Percentiles rank a stretch among this genome's conserved stretches.
These are phyloP conservation scores for Trichoderma brevicompactum DNA, from an alignment of 2,329 filamentous ascomycete genomes.

Conservation along the genomic window DNA sequence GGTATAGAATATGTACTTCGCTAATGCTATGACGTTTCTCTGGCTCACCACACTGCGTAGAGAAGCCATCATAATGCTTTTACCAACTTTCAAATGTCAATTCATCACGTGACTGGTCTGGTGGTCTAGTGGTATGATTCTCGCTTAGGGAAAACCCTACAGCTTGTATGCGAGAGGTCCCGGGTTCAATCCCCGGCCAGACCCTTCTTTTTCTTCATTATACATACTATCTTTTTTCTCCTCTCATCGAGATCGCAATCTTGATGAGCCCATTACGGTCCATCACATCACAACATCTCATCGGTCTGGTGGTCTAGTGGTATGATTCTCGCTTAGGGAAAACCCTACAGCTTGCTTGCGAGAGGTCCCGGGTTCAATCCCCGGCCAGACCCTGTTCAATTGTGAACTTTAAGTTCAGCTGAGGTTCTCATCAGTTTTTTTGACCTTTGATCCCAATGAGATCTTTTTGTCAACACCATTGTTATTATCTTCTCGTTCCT, in stretches of 20 bases:
- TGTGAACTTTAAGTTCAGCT: not conserved
- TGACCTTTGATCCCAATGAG: too few species aligned
- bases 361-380: conserved; percentile 55
- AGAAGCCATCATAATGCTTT: not conserved
- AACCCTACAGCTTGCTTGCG: conserved; percentile 38
- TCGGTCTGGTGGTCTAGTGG: conserved; percentile 28
- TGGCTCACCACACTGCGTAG: too few species aligned
- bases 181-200: conserved; percentile 54
- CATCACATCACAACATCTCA: not conserved
- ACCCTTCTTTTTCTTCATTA: conserved; percentile 41
- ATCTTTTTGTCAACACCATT: too few species aligned
- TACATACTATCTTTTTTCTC: not conserved
- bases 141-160: conserved; percentile 63
- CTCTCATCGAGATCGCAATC: not conserved
- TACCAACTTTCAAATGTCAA: not conserved
- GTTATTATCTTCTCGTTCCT: too few species aligned
- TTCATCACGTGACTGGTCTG: conserved; percentile 24
- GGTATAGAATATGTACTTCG: too few species aligned
- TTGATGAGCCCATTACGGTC: conserved; percentile 2
- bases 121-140: conserved; percentile 66
- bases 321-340: conserved; percentile 29
- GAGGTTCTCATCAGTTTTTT: not conserved
- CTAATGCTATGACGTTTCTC: too few species aligned
- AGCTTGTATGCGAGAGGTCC: conserved; percentile 50
- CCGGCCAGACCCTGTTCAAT: conserved; percentile 46